phyloP scores from a whole-genome alignment of 495 filamentous ascomycete species.

The Tuber calosporum region DNA sequence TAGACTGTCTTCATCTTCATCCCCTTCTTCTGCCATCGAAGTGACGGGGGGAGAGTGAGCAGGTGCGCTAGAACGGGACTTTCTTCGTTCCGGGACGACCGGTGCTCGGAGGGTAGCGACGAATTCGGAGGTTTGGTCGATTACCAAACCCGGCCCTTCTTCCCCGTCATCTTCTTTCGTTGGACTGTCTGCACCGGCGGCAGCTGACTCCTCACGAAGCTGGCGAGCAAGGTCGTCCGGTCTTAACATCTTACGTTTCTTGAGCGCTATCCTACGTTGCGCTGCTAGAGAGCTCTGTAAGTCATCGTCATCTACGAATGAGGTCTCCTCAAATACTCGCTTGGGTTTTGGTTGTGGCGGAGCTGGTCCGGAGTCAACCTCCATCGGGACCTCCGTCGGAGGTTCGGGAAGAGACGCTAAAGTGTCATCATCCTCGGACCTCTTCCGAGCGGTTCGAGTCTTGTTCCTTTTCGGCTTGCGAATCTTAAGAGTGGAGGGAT shows the following conservation, averaged over 20 bases:
- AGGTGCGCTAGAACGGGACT: slow-evolving; percentile 42
- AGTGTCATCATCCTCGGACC: slow-evolving; percentile 63
- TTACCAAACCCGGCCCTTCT: slow-evolving; percentile 67
- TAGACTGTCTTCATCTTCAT: slow-evolving; percentile 38
- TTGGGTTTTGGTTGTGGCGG: slow-evolving; percentile 51
- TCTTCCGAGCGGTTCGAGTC: slow-evolving; percentile 63
- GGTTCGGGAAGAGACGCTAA: slow-evolving; percentile 46
- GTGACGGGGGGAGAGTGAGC: slow-evolving; percentile 32
- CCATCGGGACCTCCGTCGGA: slow-evolving; percentile 57
- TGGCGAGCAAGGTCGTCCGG: slow-evolving; percentile 81
- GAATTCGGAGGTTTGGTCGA: slow-evolving; percentile 93
- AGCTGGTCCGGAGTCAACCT: slow-evolving; percentile 56
- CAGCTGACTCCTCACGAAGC: slow-evolving; percentile 64
- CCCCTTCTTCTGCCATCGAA: slow-evolving; percentile 43
- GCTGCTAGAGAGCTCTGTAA: slow-evolving; percentile 75
- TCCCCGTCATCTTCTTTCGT: slow-evolving; percentile 46
- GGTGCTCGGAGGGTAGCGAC: slow-evolving; percentile 72
- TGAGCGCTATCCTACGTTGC: slow-evolving; percentile 72
- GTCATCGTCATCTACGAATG: slow-evolving; percentile 86
- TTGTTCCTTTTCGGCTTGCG: slow-evolving; percentile 94
- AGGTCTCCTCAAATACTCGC: slow-evolving; percentile 56
- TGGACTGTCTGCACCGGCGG: slow-evolving; percentile 38
- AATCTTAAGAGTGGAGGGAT: slow-evolving; percentile 74
- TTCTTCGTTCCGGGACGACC: slow-evolving; percentile 56
- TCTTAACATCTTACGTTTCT: slow-evolving; percentile 75